Percentiles rank a stretch among this genome's conserved stretches.
Conservation (phyloP, 2,329 filamentous ascomycete genomes). For the Fusarium praegraminearum region DNA sequence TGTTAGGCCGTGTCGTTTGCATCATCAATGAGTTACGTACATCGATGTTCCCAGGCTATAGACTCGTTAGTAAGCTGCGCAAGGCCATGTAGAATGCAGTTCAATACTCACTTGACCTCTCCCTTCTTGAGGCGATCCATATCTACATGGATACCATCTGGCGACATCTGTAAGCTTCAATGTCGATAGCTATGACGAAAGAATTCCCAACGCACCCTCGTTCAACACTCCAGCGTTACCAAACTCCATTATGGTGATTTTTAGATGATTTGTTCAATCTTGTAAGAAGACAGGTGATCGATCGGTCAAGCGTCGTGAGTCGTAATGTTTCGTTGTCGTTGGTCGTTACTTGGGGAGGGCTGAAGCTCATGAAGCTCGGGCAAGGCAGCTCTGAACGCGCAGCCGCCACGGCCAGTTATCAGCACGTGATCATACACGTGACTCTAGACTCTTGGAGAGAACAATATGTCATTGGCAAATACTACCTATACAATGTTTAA, state of each 20-base stretch:
- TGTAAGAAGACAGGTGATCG: neutral
- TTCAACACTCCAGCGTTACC: constrained; percentile 71
- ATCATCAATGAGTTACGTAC: constrained; percentile 65
- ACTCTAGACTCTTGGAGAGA: neutral
- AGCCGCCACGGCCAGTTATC: constrained; percentile 46
- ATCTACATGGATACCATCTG: constrained; percentile 99
- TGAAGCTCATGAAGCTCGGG: constrained; percentile 56
- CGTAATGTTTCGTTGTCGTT: constrained; percentile 45
- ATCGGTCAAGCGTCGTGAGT: constrained; percentile 31
- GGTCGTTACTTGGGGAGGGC: constrained; percentile 47
- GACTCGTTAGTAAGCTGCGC: constrained; percentile 49
- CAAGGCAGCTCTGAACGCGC: constrained; percentile 63
- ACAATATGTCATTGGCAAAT: neutral
- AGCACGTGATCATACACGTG: constrained; percentile 42
- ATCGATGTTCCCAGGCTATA: constrained; percentile 94
- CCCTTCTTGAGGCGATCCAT: constrained; percentile 99
- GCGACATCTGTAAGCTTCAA: constrained; percentile 41
- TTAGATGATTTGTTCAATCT: neutral
- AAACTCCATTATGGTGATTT: constrained; percentile 67
- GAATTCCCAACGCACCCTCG: constrained; percentile 64
- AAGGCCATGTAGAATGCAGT: neutral
- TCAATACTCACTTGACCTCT: constrained; percentile 88
- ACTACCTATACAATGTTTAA: neutral
- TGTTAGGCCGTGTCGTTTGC: constrained; percentile 44
- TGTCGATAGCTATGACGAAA: constrained; percentile 39